Conservation (phyloP, 1,284 basidiomycete species). For the Ceratobasidium sp. region DNA sequence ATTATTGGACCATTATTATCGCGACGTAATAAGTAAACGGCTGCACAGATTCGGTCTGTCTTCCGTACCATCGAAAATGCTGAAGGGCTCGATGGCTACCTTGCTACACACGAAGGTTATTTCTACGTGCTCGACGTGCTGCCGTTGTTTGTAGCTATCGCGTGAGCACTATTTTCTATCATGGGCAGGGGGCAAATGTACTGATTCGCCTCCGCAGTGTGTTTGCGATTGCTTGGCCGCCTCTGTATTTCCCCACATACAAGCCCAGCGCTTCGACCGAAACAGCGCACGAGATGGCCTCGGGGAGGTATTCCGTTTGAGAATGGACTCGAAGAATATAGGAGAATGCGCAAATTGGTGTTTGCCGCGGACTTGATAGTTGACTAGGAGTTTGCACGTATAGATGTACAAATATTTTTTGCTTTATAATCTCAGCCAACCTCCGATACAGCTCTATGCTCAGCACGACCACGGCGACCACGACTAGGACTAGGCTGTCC, state of each 20-base stretch:
- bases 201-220: not conserved
- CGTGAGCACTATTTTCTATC: constrained; percentile 5
- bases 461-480: too few relatives aligned
- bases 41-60: constrained; percentile 26
- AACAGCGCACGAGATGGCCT: constrained; percentile 10
- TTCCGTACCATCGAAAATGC: constrained; percentile 31
- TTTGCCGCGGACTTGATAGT: too few relatives aligned
- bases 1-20: not conserved
- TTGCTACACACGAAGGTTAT: constrained; percentile 22
- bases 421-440: too few relatives aligned
- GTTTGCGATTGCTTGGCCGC: not conserved
- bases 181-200: too few relatives aligned
- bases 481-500: too few relatives aligned
- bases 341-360: too few relatives aligned
- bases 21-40: not conserved
- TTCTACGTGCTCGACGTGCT: constrained; percentile 24
- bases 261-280: not conserved
- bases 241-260: not conserved
- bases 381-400: too few relatives aligned
- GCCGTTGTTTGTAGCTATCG: constrained; percentile 25
- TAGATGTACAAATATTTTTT: too few relatives aligned
- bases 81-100: constrained; percentile 28
- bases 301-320: too few relatives aligned
- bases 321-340: too few relatives aligned
- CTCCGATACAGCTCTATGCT: too few relatives aligned